Conservation (phyloP, 163 green algal species). For the Picocystis sp. region DNA sequence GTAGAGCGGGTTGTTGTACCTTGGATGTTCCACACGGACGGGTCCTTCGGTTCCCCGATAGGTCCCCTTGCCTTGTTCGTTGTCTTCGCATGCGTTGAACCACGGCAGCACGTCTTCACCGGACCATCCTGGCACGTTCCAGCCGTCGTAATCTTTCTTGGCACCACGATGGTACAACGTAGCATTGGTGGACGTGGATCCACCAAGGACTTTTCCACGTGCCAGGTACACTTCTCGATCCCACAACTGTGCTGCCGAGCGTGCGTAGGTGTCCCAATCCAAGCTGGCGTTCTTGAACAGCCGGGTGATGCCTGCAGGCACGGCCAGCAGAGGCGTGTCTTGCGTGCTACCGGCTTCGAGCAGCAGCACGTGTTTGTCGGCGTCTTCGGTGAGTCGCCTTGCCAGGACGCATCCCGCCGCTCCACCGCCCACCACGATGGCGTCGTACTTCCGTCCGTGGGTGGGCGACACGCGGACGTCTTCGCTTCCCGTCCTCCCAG, state of each 20-base stretch:
- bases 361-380: conserved; percentile 56
- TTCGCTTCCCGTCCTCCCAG: too few species aligned
- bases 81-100: conserved; percentile 51
- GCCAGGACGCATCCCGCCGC: conserved; percentile 68
- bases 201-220: conserved; percentile 60
- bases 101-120: conserved; percentile 52
- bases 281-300: conserved; percentile 55
- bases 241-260: conserved; percentile 34
- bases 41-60: conserved; percentile 27
- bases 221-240: conserved; percentile 57
- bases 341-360: conserved; percentile 41
- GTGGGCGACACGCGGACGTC: too few species aligned
- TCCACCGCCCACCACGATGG: conserved; percentile 75
- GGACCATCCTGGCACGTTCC: conserved; percentile 54
- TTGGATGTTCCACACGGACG: conserved; percentile 56
- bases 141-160: conserved; percentile 61
- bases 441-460: conserved; percentile 44
- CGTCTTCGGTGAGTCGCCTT: conserved; percentile 56
- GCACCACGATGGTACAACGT: conserved; percentile 69
- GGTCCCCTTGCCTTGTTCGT: conserved; percentile 17
- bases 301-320: conserved; percentile 51
- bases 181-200: conserved; percentile 67
- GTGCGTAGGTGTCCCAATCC: conserved; percentile 67
- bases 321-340: conserved; percentile 2
- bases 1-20: conserved; percentile 57